Base-by-base conservation (phyloP, 139 green algal genomes). In the Astrephomene gubernaculifera region DNA sequence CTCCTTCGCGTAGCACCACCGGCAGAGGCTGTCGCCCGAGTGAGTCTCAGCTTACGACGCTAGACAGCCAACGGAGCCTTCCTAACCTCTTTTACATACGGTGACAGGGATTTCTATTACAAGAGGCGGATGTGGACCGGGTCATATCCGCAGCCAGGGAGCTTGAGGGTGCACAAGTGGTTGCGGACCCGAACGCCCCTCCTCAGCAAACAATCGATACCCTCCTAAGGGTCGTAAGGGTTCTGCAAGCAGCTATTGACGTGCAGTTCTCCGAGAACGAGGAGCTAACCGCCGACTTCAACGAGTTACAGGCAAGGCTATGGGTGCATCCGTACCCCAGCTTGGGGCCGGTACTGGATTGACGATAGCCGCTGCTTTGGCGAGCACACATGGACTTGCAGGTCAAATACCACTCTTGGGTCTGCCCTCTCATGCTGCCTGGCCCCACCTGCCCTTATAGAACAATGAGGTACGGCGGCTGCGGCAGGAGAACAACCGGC, bases 241-340 rank as follows among this genome's bases (percentile, higher is more conserved):
- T 92, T 25, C 41, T 92, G 81, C 88, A 92, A 57, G 36, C 81
- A 8, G 88, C 71, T 1, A 12, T 92, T 24, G 88, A 89, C 41
- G 45, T 90, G 22, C 88, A 92, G 76, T 88, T 92, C 27, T 79
- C 65, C 0, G 88, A 92, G 60, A 88, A 87, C 41, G 88, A 92
- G 70, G 76, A 86, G 45, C 84, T 93, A 14, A 92, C 92, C 41
- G 90, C 89, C 39, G 83, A 93, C 52, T 95, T 91, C 53, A 87
- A 82, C 45, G 89, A 87, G 73, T 63, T 95, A 25, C 90, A 95
- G 83, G 88, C 52, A 68, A 85, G 64, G 44, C 29, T 0, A 27
- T 25, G 17, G 36, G 12, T 57, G 12, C 49, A 57, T 17, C 12
- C 49, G 49, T 17, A 57, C n/a, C n/a, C n/a, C n/a, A n/a, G n/a